These are phyloP conservation scores for Coemansia reversa DNA, from an alignment of 192 early-diverging fungal genomes.

Conservation along the genomic window DNA sequence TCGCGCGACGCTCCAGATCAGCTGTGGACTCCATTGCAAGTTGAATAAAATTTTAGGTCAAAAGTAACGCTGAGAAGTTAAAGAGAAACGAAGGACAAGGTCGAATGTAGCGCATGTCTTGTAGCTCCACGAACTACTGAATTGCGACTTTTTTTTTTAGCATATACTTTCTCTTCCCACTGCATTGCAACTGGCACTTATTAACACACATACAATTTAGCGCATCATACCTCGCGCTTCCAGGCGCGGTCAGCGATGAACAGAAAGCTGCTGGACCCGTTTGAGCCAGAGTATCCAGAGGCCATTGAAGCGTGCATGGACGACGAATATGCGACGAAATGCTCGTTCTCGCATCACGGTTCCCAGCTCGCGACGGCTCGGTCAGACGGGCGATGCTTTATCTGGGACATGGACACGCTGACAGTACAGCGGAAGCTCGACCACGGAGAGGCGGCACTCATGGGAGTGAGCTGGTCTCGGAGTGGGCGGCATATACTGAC, in stretches of 20 bases:
- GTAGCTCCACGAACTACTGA: not conserved
- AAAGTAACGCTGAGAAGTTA: not conserved
- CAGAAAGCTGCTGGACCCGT: slow-evolving; percentile 67
- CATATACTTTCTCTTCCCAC: not conserved
- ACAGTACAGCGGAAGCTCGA: slow-evolving; percentile 65
- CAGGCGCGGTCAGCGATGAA: slow-evolving; percentile 41
- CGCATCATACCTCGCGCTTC: slow-evolving; percentile 2
- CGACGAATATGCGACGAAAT: slow-evolving; percentile 65
- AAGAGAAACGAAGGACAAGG: not conserved
- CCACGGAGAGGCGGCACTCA: slow-evolving; percentile 75
- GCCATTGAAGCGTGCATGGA: slow-evolving; percentile 73
- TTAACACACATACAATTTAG: not conserved
- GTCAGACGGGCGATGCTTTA: slow-evolving; percentile 71
- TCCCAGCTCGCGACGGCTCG: slow-evolving; percentile 81
- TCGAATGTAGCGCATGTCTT: not conserved
- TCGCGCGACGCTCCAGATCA: slow-evolving; percentile 24
- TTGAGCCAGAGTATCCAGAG: slow-evolving; percentile 79
- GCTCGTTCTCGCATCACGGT: slow-evolving; percentile 76
- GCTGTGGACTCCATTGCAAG: slow-evolving; percentile 13
- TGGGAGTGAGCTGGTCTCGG: slow-evolving; percentile 82
- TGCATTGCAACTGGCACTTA: slow-evolving; percentile 2
- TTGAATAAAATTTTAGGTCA: not conserved
- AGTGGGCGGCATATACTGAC: slow-evolving; percentile 79
- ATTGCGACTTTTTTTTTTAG: not conserved
- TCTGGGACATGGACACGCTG: slow-evolving; percentile 92